phyloP scores from a whole-genome alignment of 805 yeast genomes.

The Ogataea parapolymorpha region DNA sequence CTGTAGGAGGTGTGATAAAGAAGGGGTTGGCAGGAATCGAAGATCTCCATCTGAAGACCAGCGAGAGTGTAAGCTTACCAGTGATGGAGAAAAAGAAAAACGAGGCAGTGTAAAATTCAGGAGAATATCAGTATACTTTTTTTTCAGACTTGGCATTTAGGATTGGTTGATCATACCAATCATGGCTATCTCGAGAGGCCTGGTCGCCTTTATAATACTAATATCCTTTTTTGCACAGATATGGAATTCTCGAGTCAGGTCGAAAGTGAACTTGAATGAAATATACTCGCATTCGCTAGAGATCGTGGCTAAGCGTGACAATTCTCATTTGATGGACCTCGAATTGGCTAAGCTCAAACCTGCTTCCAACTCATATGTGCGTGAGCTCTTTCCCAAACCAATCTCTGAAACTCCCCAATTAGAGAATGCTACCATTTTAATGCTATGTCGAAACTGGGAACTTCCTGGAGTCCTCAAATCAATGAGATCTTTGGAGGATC shows the following conservation, averaged over 20 bases:
- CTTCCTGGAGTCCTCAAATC: constrained; percentile 67
- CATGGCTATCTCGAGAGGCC: background rate
- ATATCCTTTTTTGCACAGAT: background rate
- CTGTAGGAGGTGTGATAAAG: constrained; percentile 57
- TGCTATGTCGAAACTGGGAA: constrained; percentile 85
- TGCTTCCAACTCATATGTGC: constrained; percentile 39
- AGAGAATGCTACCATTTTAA: constrained; percentile 86
- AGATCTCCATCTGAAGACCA: constrained; percentile 59
- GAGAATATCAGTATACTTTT: background rate
- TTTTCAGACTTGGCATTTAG: constrained; percentile 1
- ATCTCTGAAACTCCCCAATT: constrained; percentile 17
- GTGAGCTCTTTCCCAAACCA: constrained; percentile 25
- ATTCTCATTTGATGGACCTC: constrained; percentile 11
- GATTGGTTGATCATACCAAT: background rate
- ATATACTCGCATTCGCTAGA: constrained; percentile 15
- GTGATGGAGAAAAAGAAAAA: constrained; percentile 24
- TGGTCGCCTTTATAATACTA: background rate
- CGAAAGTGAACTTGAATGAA: constrained; percentile 7
- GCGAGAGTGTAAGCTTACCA: constrained; percentile 66
- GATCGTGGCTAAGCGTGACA: constrained; percentile 5
- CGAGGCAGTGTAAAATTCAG: constrained; percentile 4
- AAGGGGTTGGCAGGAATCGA: constrained; percentile 42
- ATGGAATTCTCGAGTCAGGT: background rate
- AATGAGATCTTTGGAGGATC: constrained; percentile 74
- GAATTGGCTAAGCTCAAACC: constrained; percentile 31